Evolutionary conservation across 2,329 filamentous ascomycete genomes (phyloP), one percentile per base, ranked within the genome.

Genomic region (Seiridium cupressi): DNA sequence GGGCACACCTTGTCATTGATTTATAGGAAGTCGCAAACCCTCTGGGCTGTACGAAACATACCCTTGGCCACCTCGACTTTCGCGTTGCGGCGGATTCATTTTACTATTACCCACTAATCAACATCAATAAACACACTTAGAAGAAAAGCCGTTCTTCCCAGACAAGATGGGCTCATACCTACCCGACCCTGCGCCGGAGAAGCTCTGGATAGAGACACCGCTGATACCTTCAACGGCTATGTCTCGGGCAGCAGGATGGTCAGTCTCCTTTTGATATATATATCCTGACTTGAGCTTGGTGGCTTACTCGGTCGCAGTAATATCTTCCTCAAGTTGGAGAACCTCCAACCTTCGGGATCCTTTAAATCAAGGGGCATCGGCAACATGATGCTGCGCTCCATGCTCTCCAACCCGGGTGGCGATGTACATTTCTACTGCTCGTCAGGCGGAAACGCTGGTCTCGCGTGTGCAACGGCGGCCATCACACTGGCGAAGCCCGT

Each of bases 361-460:
- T 96, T 96, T 85, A 95, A 96, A 74, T 93, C 90, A 51, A 84
- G 86, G 65, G 91, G 89, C 36, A 85, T 94, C 62, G 90, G 91
- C 55, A 85, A 90, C 73, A 83, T 90, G 71, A 88, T 92, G 70
- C 79, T 84, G 54, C 77, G 66, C 72, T 64, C 67, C 26, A 61
- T 63, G 55, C 59, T 60, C 46, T 64, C 77, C 35, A 69, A 72
- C 60, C 72, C 68, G 59, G 68, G 68, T 2, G 67, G 71, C 31
- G 65, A 72, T 5, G 76, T 81, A 2, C 90, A 91, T 77, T 94
- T 95, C 81, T 95, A 91, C 78, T 89, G 85, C 69, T 90, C 89
- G 10, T 91, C 87, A 2, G 92, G 91, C 61, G 92, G 92, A 60
- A 96, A 96, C 70, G 92, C 92, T 2, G 92, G 92, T 1, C 84